Evolutionary conservation across 108 stramenopile genomes (phyloP).

Genomic region (Skeletonema menzelii): DNA sequence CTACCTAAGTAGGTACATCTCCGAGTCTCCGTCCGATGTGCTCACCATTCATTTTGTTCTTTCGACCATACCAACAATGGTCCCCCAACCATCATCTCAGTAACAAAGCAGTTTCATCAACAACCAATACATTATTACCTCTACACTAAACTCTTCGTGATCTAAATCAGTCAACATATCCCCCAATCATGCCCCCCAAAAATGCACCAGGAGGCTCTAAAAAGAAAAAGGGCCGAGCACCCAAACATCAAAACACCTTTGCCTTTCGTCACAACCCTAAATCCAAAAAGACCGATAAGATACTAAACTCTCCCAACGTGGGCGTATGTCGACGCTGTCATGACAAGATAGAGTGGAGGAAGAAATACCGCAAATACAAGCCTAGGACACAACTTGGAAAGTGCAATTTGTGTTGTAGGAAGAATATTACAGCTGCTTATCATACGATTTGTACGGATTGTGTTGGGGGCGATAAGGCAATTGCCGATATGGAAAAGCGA

Average conservation of each 20-base stretch:
- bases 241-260: constrained; percentile 91
- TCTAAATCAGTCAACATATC: not conserved
- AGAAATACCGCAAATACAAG: constrained; percentile 93
- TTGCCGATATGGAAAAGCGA: constrained; percentile 45
- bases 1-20: too few species aligned
- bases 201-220: constrained; percentile 40
- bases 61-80: too few species aligned
- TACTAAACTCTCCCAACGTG: constrained; percentile 78
- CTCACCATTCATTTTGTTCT: too few species aligned
- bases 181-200: constrained; percentile 36
- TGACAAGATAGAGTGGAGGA: constrained; percentile 94
- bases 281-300: constrained; percentile 90
- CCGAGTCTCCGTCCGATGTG: too few species aligned
- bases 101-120: too few species aligned
- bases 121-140: too few species aligned
- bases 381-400: constrained; percentile 77
- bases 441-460: constrained; percentile 85
- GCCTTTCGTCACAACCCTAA: constrained; percentile 95
- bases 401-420: constrained; percentile 71
- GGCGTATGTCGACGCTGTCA: constrained; percentile 91
- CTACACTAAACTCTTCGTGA: too few species aligned
- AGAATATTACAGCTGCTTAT: constrained; percentile 79
- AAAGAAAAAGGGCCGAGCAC: constrained; percentile 82
- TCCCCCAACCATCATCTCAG: too few species aligned
- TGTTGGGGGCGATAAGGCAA: constrained; percentile 53